These are phyloP conservation scores for Astragalus membranaceus DNA, from an alignment of 306 rosid genomes.

Conservation along the genomic window DNA sequence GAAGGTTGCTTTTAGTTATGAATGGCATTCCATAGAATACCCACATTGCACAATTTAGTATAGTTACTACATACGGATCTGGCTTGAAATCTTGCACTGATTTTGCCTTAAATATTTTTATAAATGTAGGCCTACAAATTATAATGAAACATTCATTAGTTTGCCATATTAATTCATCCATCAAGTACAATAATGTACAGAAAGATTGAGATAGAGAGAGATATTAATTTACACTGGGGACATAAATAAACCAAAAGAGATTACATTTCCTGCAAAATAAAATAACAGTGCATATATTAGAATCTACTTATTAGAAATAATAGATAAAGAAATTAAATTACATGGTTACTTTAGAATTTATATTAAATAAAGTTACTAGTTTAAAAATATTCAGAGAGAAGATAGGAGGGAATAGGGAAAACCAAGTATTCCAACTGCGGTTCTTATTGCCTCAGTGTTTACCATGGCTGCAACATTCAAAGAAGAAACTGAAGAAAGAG, in stretches of 20 bases:
- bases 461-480: conserved; percentile 28
- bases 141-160: neutral
- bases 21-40: conserved; percentile 58
- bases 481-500: neutral
- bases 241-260: conserved; percentile 58
- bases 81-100: conserved; percentile 70
- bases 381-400: neutral
- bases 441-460: conserved; percentile 11
- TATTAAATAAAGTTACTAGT: neutral
- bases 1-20: conserved; percentile 44
- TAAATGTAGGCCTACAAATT: conserved; percentile 69
- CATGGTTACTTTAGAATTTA: neutral
- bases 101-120: conserved; percentile 40
- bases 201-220: neutral
- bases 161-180: neutral
- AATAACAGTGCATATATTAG: neutral
- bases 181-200: neutral
- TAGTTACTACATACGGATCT: conserved; percentile 68
- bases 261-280: conserved; percentile 62
- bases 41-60: conserved; percentile 72
- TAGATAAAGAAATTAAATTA: neutral
- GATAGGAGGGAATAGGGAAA: neutral
- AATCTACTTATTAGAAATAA: neutral
- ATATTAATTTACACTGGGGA: conserved; percentile 63
- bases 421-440: conserved; percentile 48